phyloP scores from a whole-genome alignment of 768 basidiomycete species.

The Russula griseocarnosa region DNA sequence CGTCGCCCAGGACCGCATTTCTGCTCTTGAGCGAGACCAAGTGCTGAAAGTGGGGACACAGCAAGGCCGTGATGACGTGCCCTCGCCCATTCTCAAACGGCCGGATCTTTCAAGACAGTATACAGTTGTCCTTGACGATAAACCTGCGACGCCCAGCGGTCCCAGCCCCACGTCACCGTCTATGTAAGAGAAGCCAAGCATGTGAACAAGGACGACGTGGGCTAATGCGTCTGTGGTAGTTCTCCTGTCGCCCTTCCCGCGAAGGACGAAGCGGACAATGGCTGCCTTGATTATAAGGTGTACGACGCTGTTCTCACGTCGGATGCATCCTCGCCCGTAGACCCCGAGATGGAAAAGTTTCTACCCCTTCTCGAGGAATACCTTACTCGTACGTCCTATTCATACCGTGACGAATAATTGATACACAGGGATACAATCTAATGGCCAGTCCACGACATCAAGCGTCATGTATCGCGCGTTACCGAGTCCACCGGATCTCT shows the following conservation, averaged over 20 bases:
- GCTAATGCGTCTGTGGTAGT: conserved; percentile 35
- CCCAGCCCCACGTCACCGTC: conserved; percentile 31
- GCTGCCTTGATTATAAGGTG: conserved; percentile 51
- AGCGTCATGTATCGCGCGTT: conserved; percentile 5
- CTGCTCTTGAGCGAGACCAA: conserved; percentile 30
- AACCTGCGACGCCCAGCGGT: neutral
- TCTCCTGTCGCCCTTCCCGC: conserved; percentile 49
- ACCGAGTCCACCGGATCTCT: conserved; percentile 17
- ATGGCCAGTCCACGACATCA: conserved; percentile 17
- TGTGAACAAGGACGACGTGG: neutral
- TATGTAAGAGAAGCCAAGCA: conserved; percentile 29
- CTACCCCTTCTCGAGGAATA: conserved; percentile 75
- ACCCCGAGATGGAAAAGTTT: conserved; percentile 72
- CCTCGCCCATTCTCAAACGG: conserved; percentile 9
- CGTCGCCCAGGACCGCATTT: conserved; percentile 30
- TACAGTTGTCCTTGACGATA: conserved; percentile 21
- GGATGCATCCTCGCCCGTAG: conserved; percentile 31
- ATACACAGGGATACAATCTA: neutral
- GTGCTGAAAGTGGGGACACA: neutral
- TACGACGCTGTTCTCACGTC: conserved; percentile 57
- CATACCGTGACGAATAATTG: too few relatives aligned
- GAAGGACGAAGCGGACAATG: conserved; percentile 41
- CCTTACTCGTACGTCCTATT: conserved; percentile 44
- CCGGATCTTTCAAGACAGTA: conserved; percentile 24
- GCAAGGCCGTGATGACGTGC: neutral